A percentile compares a stretch with the other conserved stretches of the same genome.
phyloP scores from a whole-genome alignment of 352 stramenopile species.

The Thraustotheca clavata region DNA sequence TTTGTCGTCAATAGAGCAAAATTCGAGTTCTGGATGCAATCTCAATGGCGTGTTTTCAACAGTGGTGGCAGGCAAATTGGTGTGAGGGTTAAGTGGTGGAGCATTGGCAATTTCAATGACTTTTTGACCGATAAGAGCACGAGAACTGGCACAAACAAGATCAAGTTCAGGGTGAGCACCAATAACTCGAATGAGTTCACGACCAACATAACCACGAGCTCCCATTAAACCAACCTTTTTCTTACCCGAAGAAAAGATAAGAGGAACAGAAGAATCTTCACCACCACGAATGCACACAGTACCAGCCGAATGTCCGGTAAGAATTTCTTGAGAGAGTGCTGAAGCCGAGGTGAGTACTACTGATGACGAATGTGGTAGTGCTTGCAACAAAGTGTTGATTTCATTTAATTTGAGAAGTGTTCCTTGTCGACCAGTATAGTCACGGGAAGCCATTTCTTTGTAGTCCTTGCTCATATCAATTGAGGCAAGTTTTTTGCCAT shows the following conservation, averaged over 20 bases:
- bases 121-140: slow-evolving; percentile 65
- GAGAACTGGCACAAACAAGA: slow-evolving; percentile 76
- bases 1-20: slow-evolving; percentile 73
- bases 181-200: slow-evolving; percentile 80
- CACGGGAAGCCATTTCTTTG: slow-evolving; percentile 51
- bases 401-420: slow-evolving; percentile 90
- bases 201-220: slow-evolving; percentile 77
- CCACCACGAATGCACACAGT: slow-evolving; percentile 74
- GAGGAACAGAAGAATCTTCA: slow-evolving; percentile 19
- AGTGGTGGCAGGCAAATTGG: slow-evolving; percentile 52
- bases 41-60: slow-evolving; percentile 27
- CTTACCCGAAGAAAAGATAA: slow-evolving; percentile 31
- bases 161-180: slow-evolving; percentile 67
- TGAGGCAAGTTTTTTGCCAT: slow-evolving; percentile 69
- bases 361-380: slow-evolving; percentile 63
- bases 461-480: slow-evolving; percentile 82
- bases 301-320: slow-evolving; percentile 76
- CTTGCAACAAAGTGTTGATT: slow-evolving; percentile 77
- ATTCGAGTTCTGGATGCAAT: slow-evolving; percentile 66
- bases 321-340: slow-evolving; percentile 70
- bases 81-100: slow-evolving; percentile 76
- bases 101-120: slow-evolving; percentile 64
- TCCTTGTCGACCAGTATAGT: slow-evolving; percentile 84
- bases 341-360: slow-evolving; percentile 81
- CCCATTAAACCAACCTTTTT: slow-evolving; percentile 79